Evolutionary conservation across 441 rosid species (phyloP).

Genomic region (Lagerstroemia fauriei): DNA sequence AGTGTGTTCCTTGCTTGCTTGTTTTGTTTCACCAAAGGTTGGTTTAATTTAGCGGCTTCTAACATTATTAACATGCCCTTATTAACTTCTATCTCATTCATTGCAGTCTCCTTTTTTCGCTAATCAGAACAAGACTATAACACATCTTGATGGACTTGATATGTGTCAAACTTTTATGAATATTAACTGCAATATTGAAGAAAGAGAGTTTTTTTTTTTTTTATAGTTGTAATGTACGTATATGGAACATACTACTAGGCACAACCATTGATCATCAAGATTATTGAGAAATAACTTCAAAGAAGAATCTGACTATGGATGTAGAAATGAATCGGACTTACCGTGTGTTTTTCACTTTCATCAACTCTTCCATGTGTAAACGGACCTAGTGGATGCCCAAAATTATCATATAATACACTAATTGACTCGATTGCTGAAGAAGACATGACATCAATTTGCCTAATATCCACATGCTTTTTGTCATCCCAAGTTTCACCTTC

Average conservation of each 20-base stretch:
- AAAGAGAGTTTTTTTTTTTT: too few relatives aligned
- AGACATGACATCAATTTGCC: not conserved
- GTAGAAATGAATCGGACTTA: not conserved
- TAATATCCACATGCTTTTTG: not conserved
- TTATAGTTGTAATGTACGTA: too few relatives aligned
- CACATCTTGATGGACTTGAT: too few relatives aligned
- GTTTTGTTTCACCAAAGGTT: too few relatives aligned
- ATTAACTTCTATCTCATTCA: too few relatives aligned
- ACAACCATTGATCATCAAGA: not conserved
- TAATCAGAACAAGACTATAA: too few relatives aligned
- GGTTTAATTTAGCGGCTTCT: too few relatives aligned
- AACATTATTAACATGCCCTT: too few relatives aligned
- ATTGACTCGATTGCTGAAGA: not conserved
- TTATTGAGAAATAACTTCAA: not conserved
- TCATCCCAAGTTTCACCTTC: constrained; percentile 16
- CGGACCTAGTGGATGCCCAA: constrained; percentile 1
- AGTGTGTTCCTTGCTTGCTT: too few relatives aligned
- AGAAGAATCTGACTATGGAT: not conserved
- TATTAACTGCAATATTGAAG: too few relatives aligned
- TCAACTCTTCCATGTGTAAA: not conserved
- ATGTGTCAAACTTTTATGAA: too few relatives aligned
- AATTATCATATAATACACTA: not conserved
- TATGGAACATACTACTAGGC: not conserved
- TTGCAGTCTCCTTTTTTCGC: too few relatives aligned
- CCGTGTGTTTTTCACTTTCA: not conserved